These are phyloP conservation scores for Neofusicoccum sp. DNA, from an alignment of 2,329 filamentous ascomycete genomes.

Conservation along the genomic window DNA sequence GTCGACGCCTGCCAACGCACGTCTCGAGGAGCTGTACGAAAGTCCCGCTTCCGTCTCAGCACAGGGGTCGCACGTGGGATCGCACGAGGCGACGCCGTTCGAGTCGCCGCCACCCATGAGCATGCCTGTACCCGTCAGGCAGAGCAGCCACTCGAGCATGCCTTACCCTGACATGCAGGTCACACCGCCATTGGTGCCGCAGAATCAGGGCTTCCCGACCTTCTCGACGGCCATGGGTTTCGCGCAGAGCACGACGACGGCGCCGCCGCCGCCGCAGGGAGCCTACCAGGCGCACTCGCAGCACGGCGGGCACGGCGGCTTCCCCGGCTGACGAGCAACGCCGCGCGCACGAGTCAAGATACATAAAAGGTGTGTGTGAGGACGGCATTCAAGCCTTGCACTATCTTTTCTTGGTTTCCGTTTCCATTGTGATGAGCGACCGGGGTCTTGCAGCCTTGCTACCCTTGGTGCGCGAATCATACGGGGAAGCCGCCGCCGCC, in stretches of 20 bases:
- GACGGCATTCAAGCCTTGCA: slow-evolving; percentile 16
- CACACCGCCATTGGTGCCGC: slow-evolving; percentile 20
- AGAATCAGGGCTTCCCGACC: slow-evolving; percentile 17
- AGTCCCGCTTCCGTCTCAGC: slow-evolving; percentile 21
- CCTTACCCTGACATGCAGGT: slow-evolving; percentile 23
- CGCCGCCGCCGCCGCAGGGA: slow-evolving; percentile 2
- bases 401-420: slow-evolving; percentile 19
- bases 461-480: slow-evolving; percentile 16
- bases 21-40: slow-evolving; percentile 24
- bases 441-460: slow-evolving; percentile 13
- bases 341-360: slow-evolving; percentile 10
- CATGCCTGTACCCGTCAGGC: slow-evolving; percentile 20
- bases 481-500: slow-evolving; percentile 15
- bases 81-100: slow-evolving; percentile 22
- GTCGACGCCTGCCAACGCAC: slow-evolving; percentile 30
- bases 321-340: slow-evolving; percentile 18
- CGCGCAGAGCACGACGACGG: slow-evolving; percentile 14
- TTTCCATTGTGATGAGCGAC: slow-evolving; percentile 17
- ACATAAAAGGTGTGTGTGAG: slow-evolving; percentile 6
- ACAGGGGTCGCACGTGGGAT: slow-evolving; percentile 21
- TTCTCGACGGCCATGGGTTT: slow-evolving; percentile 21
- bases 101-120: slow-evolving; percentile 22
- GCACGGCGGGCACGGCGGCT: slow-evolving; percentile 15
- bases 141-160: slow-evolving; percentile 19
- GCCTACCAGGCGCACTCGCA: slow-evolving; percentile 17